phyloP scores from a whole-genome alignment of 371 early-diverging fungal species.

The Haplosporangium sp. region DNA sequence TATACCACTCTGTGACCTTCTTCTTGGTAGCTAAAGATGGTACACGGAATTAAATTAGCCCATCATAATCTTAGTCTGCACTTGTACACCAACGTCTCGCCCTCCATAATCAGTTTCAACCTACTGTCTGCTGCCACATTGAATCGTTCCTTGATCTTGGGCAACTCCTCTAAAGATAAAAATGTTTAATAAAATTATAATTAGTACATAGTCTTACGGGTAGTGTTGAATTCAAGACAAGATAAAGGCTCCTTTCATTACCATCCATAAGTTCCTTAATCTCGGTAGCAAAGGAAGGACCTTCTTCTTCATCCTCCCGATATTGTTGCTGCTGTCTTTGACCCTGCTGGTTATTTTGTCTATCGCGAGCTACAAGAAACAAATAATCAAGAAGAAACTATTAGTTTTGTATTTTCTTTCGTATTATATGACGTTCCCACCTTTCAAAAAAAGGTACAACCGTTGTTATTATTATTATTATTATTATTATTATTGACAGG shows the following conservation, averaged over 20 bases:
- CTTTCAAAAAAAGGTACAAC: too few relatives aligned
- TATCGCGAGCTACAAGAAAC: slow-evolving; percentile 36
- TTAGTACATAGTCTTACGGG: neutral
- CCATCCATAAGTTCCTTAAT: slow-evolving; percentile 56
- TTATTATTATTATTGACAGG: too few relatives aligned
- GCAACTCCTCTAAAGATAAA: slow-evolving; percentile 37
- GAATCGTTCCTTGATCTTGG: slow-evolving; percentile 54
- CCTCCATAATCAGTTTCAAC: neutral
- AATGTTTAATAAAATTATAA: neutral
- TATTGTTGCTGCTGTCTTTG: slow-evolving; percentile 23
- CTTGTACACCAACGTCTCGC: neutral
- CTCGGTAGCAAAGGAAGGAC: slow-evolving; percentile 41
- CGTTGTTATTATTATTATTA: too few relatives aligned
- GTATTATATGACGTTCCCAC: too few relatives aligned
- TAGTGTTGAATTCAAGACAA: neutral
- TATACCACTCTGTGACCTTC: slow-evolving; percentile 53
- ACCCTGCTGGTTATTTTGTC: slow-evolving; percentile 29
- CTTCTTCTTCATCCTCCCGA: slow-evolving; percentile 35
- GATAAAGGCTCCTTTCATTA: slow-evolving; percentile 1
- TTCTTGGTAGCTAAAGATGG: slow-evolving; percentile 45
- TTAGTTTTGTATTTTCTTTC: neutral
- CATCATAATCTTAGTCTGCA: neutral
- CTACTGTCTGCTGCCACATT: slow-evolving; percentile 56
- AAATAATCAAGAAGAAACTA: neutral
- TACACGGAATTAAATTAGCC: neutral